Evolutionary conservation across 768 basidiomycete species (phyloP).

Genomic region (Calocybe cyanea): DNA sequence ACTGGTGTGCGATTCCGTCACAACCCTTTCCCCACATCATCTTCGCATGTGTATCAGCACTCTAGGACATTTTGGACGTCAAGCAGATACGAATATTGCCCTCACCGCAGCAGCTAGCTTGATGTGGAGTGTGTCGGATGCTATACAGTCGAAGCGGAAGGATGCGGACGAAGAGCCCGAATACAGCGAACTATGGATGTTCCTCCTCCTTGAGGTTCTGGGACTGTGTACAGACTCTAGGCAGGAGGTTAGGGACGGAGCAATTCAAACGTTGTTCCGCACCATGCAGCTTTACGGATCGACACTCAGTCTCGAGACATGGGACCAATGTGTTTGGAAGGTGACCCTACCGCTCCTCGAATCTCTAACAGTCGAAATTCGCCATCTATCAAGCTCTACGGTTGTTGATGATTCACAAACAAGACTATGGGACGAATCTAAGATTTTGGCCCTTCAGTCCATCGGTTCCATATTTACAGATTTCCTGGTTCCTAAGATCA

Average conservation of each 20-base stretch:
- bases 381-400: slow-evolving; percentile 28
- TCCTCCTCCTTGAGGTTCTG: slow-evolving; percentile 78
- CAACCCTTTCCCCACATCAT: slow-evolving; percentile 74
- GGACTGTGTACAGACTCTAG: slow-evolving; percentile 78
- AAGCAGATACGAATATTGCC: slow-evolving; percentile 94
- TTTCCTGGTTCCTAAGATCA: slow-evolving; percentile 72
- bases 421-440: slow-evolving; percentile 83
- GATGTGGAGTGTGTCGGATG: slow-evolving; percentile 95
- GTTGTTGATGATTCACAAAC: slow-evolving; percentile 14
- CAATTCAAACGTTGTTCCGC: slow-evolving; percentile 93
- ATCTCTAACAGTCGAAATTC: slow-evolving; percentile 55
- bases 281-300: slow-evolving; percentile 92
- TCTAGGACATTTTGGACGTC: slow-evolving; percentile 86
- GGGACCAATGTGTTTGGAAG: slow-evolving; percentile 91
- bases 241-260: slow-evolving; percentile 87
- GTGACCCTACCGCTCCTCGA: slow-evolving; percentile 86
- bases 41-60: slow-evolving; percentile 88
- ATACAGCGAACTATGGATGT: slow-evolving; percentile 93
- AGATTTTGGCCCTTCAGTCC: slow-evolving; percentile 79
- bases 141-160: slow-evolving; percentile 82
- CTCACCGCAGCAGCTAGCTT: slow-evolving; percentile 90
- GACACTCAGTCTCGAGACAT: slow-evolving; percentile 75
- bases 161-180: slow-evolving; percentile 57
- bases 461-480: slow-evolving; percentile 81
- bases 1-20: slow-evolving; percentile 89